phyloP scores from a whole-genome alignment of 1,284 basidiomycete species.

The Volvariella surrecta region DNA sequence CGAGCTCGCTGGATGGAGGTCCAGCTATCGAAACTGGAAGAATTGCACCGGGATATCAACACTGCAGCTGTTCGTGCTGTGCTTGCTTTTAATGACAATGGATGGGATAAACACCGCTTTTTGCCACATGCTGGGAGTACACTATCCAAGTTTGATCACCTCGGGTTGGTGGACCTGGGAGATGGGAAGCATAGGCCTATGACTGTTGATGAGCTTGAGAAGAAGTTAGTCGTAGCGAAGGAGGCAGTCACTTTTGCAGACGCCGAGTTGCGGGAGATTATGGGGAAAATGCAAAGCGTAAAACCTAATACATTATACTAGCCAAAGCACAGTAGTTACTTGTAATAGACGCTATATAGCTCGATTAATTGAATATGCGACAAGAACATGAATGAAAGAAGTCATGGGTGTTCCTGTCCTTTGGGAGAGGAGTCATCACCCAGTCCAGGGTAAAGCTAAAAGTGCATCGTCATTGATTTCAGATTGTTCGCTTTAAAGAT shows the following conservation, averaged over 20 bases:
- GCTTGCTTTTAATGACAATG: conserved; percentile 72
- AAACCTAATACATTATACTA: conserved; percentile 24
- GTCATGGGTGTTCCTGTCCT: neutral
- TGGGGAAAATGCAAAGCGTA: conserved; percentile 54
- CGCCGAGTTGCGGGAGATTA: conserved; percentile 60
- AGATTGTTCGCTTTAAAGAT: no score
- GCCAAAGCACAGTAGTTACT: no score
- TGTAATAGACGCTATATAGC: no score
- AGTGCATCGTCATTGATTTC: conserved; percentile 16
- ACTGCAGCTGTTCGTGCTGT: conserved; percentile 76
- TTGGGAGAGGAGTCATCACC: neutral
- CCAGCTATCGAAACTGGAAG: conserved; percentile 76
- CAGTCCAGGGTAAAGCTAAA: conserved; percentile 7
- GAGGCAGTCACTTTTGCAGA: conserved; percentile 64
- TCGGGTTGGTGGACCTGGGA: conserved; percentile 43
- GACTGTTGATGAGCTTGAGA: conserved; percentile 64
- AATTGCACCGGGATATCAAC: conserved; percentile 79
- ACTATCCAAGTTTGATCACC: conserved; percentile 55
- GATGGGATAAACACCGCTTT: conserved; percentile 67
- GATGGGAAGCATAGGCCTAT: conserved; percentile 40
- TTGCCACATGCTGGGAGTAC: conserved; percentile 60
- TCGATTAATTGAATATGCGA: no score
- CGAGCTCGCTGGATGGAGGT: conserved; percentile 86
- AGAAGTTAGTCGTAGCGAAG: conserved; percentile 58
- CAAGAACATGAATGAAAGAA: no score